Evolutionary conservation across 371 early-diverging fungal species (phyloP).

Genomic region (Umbelopsis sp.): DNA sequence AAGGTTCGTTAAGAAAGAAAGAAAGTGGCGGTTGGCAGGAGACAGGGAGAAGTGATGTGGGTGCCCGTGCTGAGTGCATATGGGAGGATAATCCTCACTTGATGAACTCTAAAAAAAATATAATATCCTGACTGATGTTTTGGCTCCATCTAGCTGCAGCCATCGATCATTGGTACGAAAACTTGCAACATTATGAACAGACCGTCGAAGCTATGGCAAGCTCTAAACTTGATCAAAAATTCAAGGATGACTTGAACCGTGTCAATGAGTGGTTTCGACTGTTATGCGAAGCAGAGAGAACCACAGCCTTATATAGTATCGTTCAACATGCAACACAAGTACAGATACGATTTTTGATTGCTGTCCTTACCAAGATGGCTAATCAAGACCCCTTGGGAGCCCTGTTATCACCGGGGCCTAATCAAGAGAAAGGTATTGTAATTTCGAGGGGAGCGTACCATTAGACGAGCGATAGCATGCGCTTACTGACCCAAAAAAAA

Average conservation of each 20-base stretch:
- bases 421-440: conserved; percentile 60
- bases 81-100: neutral
- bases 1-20: conserved; percentile 32
- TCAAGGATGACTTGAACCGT: conserved; percentile 91
- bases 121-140: neutral
- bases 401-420: conserved; percentile 54
- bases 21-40: neutral
- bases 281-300: conserved; percentile 90
- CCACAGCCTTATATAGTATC: conserved; percentile 89
- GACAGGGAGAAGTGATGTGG: neutral
- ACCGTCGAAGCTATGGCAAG: conserved; percentile 94
- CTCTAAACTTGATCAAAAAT: conserved; percentile 90
- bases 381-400: conserved; percentile 72
- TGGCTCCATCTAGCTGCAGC: conserved; percentile 61
- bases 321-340: conserved; percentile 90
- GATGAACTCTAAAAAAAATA: neutral
- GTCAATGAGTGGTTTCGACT: conserved; percentile 96
- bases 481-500: neutral
- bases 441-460: neutral
- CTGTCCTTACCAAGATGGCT: conserved; percentile 89
- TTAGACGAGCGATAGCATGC: neutral
- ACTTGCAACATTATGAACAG: conserved; percentile 88
- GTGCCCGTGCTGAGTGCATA: too few relatives aligned
- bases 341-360: conserved; percentile 92
- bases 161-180: conserved; percentile 92